These are phyloP conservation scores for Cylindrotheca closterium DNA, from an alignment of 108 stramenopile species.

Conservation along the genomic window DNA sequence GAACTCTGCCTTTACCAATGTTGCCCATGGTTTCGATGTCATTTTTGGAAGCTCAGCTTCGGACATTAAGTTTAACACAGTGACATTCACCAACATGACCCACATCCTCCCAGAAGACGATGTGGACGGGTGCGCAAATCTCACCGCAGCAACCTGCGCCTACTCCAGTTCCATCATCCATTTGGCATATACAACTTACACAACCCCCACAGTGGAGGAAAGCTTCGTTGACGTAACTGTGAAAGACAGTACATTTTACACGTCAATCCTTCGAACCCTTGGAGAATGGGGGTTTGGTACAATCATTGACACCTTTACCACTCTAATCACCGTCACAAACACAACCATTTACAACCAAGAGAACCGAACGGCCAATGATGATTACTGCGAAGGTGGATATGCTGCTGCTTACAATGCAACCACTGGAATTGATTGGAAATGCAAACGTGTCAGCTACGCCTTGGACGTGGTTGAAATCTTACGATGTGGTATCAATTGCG, in stretches of 20 bases:
- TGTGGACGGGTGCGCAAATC: background rate
- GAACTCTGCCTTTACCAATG: background rate
- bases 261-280: background rate
- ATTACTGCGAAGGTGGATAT: background rate
- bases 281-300: background rate
- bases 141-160: background rate
- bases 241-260: background rate
- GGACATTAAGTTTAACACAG: background rate
- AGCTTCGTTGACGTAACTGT: background rate
- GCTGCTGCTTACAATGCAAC: background rate
- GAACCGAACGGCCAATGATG: background rate
- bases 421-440: background rate
- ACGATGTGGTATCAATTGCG: background rate
- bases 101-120: background rate
- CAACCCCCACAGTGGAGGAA: too few species aligned
- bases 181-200: background rate
- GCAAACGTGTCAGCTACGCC: background rate
- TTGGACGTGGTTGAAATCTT: background rate
- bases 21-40: background rate
- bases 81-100: background rate
- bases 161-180: background rate
- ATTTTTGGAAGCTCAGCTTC: background rate
- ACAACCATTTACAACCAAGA: background rate
- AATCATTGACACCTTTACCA: background rate
- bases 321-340: background rate